Evolutionary conservation across 148 eudicot species (phyloP).

Genomic region (Drosera capensis): DNA sequence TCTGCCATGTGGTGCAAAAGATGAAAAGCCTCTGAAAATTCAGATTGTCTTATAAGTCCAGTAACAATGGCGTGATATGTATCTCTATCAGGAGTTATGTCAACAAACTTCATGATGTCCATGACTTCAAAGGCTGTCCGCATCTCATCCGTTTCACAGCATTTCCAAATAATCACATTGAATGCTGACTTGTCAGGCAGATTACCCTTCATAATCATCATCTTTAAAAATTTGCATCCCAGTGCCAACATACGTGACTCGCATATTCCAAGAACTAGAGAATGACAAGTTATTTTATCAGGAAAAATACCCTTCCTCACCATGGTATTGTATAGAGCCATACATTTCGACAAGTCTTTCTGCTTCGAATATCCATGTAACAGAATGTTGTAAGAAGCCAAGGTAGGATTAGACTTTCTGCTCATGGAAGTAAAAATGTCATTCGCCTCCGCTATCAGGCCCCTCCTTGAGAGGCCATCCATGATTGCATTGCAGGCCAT

Average conservation of each 20-base stretch:
- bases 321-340: constrained; percentile 29
- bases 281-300: constrained; percentile 53
- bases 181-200: constrained; percentile 45
- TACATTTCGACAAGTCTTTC: constrained; percentile 33
- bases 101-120: constrained; percentile 32
- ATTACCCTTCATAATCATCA: constrained; percentile 34
- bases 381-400: constrained; percentile 76
- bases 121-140: constrained; percentile 43
- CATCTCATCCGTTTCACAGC: constrained; percentile 39
- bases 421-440: constrained; percentile 28
- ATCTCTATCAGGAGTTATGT: constrained; percentile 32
- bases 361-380: constrained; percentile 59
- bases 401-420: constrained; percentile 21
- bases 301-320: constrained; percentile 35
- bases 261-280: constrained; percentile 50
- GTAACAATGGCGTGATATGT: constrained; percentile 41
- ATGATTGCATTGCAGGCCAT: constrained; percentile 48
- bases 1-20: constrained; percentile 47
- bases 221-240: constrained; percentile 50
- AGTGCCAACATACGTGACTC: constrained; percentile 39
- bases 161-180: constrained; percentile 35
- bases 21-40: constrained; percentile 22
- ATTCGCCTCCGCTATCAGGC: constrained; percentile 30
- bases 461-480: constrained; percentile 62
- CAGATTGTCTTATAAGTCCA: constrained; percentile 33